phyloP scores from a whole-genome alignment of 805 yeast genomes.

The Saccharomycopsis sp. region DNA sequence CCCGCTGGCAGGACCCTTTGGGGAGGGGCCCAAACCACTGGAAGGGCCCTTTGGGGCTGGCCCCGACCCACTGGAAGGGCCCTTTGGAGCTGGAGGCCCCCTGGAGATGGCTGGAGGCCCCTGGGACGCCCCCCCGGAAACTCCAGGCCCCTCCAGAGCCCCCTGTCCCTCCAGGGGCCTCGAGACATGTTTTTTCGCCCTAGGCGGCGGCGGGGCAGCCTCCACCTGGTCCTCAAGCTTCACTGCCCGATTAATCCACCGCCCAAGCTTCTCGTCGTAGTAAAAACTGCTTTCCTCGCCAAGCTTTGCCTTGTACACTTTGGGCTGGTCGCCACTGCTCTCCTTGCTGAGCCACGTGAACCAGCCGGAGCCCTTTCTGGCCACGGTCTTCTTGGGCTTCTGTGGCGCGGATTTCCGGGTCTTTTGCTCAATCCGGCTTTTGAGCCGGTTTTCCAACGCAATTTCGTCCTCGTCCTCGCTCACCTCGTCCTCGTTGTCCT shows the following conservation, averaged over 20 bases:
- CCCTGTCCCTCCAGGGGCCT: too few relatives aligned
- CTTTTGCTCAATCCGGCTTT: background rate
- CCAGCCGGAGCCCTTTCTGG: conserved; percentile 33
- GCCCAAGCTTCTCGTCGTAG: conserved; percentile 74
- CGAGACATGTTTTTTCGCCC: conserved; percentile 32
- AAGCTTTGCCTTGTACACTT: conserved; percentile 75
- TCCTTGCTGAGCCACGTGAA: conserved; percentile 54
- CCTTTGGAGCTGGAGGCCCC: conserved; percentile 9
- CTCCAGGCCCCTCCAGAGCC: background rate
- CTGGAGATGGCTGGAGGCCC: background rate
- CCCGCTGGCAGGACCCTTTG: conserved; percentile 15
- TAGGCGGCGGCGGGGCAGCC: conserved; percentile 70
- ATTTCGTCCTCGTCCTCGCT: conserved; percentile 20
- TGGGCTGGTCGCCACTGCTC: conserved; percentile 47
- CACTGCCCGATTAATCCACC: conserved; percentile 77
- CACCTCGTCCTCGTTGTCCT: conserved; percentile 16
- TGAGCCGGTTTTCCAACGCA: background rate
- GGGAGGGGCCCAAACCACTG: too few relatives aligned
- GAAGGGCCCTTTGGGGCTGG: conserved; percentile 16
- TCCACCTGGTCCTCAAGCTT: conserved; percentile 58
- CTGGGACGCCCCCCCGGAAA: background rate
- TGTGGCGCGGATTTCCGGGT: background rate
- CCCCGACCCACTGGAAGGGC: conserved; percentile 18
- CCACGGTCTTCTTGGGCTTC: background rate
- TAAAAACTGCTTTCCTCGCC: conserved; percentile 72